Percentiles rank a stretch among this genome's conserved stretches.
These are phyloP conservation scores for Yamadazyma scolyti DNA, from an alignment of 805 yeast species.

Conservation along the genomic window DNA sequence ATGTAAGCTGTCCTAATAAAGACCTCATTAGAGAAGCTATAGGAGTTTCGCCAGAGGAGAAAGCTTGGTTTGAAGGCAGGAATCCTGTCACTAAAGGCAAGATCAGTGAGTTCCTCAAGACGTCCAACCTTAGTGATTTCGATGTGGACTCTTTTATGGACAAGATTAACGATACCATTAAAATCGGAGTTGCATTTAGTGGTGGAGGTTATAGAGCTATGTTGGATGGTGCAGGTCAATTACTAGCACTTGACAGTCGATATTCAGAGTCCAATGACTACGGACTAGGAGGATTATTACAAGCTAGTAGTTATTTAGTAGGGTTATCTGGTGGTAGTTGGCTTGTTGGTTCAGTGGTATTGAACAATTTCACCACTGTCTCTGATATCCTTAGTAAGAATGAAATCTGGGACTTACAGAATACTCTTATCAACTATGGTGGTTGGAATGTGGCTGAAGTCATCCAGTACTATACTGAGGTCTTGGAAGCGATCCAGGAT, in stretches of 20 bases:
- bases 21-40: constrained; percentile 44
- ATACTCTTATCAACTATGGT: constrained; percentile 74
- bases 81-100: constrained; percentile 41
- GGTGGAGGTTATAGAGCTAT: constrained; percentile 85
- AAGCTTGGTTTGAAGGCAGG: constrained; percentile 47
- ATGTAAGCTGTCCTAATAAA: constrained; percentile 46
- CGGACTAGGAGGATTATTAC: constrained; percentile 77
- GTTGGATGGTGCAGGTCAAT: constrained; percentile 78
- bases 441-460: constrained; percentile 58
- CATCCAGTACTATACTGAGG: constrained; percentile 41
- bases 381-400: constrained; percentile 25
- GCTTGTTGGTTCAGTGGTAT: constrained; percentile 59
- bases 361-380: constrained; percentile 54
- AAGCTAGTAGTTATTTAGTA: constrained; percentile 65
- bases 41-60: constrained; percentile 42
- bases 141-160: constrained; percentile 36
- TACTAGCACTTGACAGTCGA: constrained; percentile 73
- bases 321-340: constrained; percentile 64
- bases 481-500: constrained; percentile 10
- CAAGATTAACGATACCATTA: constrained; percentile 18
- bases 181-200: constrained; percentile 27
- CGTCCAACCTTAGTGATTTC: constrained; percentile 44
- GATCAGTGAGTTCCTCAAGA: constrained; percentile 40
- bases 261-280: constrained; percentile 44
- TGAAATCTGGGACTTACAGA: constrained; percentile 29